phyloP scores from a whole-genome alignment of 169 alveolate genomes.

The Babesia bovis region DNA sequence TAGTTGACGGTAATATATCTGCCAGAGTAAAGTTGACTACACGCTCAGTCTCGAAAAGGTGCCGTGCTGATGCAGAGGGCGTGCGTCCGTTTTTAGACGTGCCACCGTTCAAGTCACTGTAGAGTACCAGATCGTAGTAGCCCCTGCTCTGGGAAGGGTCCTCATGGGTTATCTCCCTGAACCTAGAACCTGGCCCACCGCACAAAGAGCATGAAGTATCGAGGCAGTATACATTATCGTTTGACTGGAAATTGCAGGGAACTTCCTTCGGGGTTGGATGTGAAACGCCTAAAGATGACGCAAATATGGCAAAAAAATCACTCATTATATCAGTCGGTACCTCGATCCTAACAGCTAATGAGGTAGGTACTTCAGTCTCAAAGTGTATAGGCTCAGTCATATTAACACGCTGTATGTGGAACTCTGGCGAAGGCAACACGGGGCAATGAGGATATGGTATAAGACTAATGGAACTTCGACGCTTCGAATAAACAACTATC shows the following conservation, averaged over 20 bases:
- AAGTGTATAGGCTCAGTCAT: not conserved
- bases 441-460: conserved; percentile 19
- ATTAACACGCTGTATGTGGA: not conserved
- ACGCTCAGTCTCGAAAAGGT: conserved; percentile 21
- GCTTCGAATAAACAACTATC: conserved; percentile 16
- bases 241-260: not conserved
- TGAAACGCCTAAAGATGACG: conserved; percentile 1
- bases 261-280: conserved; percentile 10
- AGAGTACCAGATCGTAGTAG: conserved; percentile 20
- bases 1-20: conserved; percentile 18
- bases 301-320: conserved; percentile 19
- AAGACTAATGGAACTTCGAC: not conserved
- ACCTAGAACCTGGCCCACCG: conserved; percentile 53
- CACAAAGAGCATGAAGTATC: conserved; percentile 23
- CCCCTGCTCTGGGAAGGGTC: not conserved
- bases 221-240: conserved; percentile 24
- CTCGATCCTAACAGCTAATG: not conserved
- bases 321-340: conserved; percentile 16
- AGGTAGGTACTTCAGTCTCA: conserved; percentile 7
- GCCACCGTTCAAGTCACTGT: conserved; percentile 60
- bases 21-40: conserved; percentile 49
- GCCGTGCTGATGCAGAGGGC: conserved; percentile 44
- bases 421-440: not conserved
- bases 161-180: not conserved
- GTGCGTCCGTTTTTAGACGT: conserved; percentile 39